These are phyloP conservation scores for Claviceps sorghi DNA, from an alignment of 2,329 filamentous ascomycete genomes.

Conservation along the genomic window DNA sequence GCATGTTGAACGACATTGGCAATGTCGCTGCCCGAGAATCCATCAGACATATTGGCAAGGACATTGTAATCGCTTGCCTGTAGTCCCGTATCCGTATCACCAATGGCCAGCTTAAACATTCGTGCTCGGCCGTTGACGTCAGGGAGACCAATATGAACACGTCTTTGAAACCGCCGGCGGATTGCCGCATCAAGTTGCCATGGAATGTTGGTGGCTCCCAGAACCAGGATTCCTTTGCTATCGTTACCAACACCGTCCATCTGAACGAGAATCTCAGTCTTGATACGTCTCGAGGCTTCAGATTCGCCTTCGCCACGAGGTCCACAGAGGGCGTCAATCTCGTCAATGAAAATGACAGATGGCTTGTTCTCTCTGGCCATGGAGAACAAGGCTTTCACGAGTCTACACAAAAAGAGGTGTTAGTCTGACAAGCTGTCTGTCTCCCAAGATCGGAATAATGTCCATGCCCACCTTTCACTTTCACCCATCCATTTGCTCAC, in stretches of 20 bases:
- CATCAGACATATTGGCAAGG: constrained; percentile 70
- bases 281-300: constrained; percentile 92
- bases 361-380: constrained; percentile 98
- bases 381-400: constrained; percentile 92
- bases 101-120: constrained; percentile 95
- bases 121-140: constrained; percentile 74
- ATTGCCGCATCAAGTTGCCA: constrained; percentile 98
- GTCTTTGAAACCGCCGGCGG: constrained; percentile 82
- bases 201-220: constrained; percentile 95
- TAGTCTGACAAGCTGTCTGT: constrained; percentile 7
- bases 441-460: not conserved
- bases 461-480: constrained; percentile 61
- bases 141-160: constrained; percentile 89
- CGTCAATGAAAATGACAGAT: constrained; percentile 97
- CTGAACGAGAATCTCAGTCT: constrained; percentile 94
- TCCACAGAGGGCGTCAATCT: constrained; percentile 91
- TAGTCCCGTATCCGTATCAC: constrained; percentile 77
- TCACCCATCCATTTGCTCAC: constrained; percentile 99
- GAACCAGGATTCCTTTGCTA: constrained; percentile 80
- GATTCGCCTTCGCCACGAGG: constrained; percentile 90
- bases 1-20: constrained; percentile 90
- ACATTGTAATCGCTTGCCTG: constrained; percentile 63
- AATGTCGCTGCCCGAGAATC: constrained; percentile 94
- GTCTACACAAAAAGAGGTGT: constrained; percentile 30
- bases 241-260: constrained; percentile 99